Evolutionary conservation across 176 grass and related monocot species (phyloP), one percentile per base, ranked within the genome.

Genomic region (Paspalum notatum): DNA sequence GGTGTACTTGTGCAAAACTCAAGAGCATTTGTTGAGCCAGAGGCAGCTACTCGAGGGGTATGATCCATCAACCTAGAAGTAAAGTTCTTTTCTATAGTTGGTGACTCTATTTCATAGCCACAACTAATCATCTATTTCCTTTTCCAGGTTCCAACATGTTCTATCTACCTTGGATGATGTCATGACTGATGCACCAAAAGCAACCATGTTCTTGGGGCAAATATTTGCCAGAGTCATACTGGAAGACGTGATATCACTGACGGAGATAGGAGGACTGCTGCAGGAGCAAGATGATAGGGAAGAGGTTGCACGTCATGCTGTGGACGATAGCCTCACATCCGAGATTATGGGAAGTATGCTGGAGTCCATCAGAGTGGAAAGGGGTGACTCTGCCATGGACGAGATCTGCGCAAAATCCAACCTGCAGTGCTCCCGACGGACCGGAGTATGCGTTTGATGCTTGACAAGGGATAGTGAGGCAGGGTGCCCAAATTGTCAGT

Each of bases 171-270:
- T 94, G 80, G 91, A 94, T 75, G 91, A 97, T 86, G 87, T 84
- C 18, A 66, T 97, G 42, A 93, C 84, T 3, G 94, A 97, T 72
- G 94, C 94, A 44, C 89, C 91, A 4, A 91, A 84, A 79, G 94
- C 87, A 0, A 77, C 89, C 4, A 89, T 91, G 73, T 94, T 91
- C 87, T 62, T 94, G 32, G 94, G 91, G 4, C 74, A 47, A 14
- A 79, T 91, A 41, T 90, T 94, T 78, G 84, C 89, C 13, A 90
- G 79, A 76, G 53, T 91, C 38, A 72, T 97, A 75, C 58, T 87
- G 60, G 89, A 97, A 83, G 82, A 88, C 47, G 68, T 90, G 75
- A 75, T 89, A 43, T 80, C 91, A 3, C 54, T 94, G 14, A 59
- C 62, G 44, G 87, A 90, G 37, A 65, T 97, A 12, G 82, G 89